phyloP scores from a whole-genome alignment of 176 grass and related monocot species.

The Tillandsia leiboldiana region DNA sequence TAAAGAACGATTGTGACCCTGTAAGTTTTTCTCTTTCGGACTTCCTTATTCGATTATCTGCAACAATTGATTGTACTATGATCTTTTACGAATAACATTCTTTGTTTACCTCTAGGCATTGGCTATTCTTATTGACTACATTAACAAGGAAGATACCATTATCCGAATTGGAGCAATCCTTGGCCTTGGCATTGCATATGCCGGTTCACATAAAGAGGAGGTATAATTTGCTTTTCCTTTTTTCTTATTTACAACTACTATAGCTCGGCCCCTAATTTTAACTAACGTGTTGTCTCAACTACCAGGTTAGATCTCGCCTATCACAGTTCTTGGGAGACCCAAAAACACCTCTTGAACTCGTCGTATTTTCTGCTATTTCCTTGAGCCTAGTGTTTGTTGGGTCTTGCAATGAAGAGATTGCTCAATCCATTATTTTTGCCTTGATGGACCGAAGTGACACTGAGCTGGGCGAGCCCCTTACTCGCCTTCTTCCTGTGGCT shows the following conservation, averaged over 20 bases:
- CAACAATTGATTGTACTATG: neutral
- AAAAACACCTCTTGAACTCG: conserved; percentile 72
- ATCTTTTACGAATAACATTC: neutral
- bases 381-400: conserved; percentile 88
- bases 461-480: conserved; percentile 71
- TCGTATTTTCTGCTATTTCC: conserved; percentile 79
- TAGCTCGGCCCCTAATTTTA: conserved; percentile 6
- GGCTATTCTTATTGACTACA: conserved; percentile 83
- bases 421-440: conserved; percentile 79
- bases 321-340: conserved; percentile 66
- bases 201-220: conserved; percentile 91
- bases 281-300: conserved; percentile 22
- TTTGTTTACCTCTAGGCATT: conserved; percentile 44
- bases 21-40: conserved; percentile 30
- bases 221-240: conserved; percentile 19
- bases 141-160: conserved; percentile 75
- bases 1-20: conserved; percentile 96
- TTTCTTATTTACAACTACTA: neutral
- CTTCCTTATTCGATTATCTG: conserved; percentile 2
- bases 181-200: conserved; percentile 94
- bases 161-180: conserved; percentile 90
- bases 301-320: conserved; percentile 62
- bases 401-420: conserved; percentile 98
- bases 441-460: conserved; percentile 87
- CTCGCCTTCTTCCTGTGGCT: conserved; percentile 72